Percentiles rank a stretch among this genome's conserved stretches.
These are phyloP conservation scores for Colletotrichum orbiculare DNA, from an alignment of 2,329 filamentous ascomycete species.

Conservation along the genomic window DNA sequence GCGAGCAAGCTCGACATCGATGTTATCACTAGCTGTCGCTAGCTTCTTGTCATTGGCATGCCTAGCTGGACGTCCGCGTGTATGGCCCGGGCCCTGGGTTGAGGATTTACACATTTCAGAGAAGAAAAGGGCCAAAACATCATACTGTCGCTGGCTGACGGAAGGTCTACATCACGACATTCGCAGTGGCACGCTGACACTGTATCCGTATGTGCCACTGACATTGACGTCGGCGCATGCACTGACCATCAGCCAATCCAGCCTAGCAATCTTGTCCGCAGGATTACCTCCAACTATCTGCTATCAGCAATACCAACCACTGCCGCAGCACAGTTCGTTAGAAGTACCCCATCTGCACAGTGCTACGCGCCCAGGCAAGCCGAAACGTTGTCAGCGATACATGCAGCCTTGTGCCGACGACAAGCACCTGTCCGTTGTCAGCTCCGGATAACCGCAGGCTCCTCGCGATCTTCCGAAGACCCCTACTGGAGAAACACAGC, in stretches of 20 bases:
- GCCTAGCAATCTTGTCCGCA: not conserved
- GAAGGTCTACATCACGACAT: conserved; percentile 17
- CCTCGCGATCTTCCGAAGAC: conserved; percentile 27
- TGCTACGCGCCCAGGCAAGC: conserved; percentile 2
- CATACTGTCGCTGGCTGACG: conserved; percentile 8
- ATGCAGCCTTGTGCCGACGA: conserved; percentile 27
- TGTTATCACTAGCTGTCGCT: not conserved
- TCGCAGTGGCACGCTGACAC: conserved; percentile 9
- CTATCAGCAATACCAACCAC: not conserved
- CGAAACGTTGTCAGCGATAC: conserved; percentile 6
- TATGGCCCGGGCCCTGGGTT: not conserved
- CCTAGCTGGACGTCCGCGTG: not conserved
- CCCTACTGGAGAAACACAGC: conserved; percentile 27
- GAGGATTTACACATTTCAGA: not conserved
- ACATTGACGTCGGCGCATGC: conserved; percentile 28
- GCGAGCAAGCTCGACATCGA: conserved; percentile 2
- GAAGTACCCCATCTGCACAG: not conserved
- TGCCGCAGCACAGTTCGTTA: not conserved
- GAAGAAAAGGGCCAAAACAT: not conserved
- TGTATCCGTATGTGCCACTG: too few species aligned
- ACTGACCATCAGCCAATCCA: conserved; percentile 13
- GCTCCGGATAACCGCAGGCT: conserved; percentile 24
- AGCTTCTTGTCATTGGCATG: not conserved
- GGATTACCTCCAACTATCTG: too few species aligned
- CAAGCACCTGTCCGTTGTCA: conserved; percentile 29